These are phyloP conservation scores for Diddensiella santjacobensis DNA, from an alignment of 805 yeast species.

Conservation along the genomic window DNA sequence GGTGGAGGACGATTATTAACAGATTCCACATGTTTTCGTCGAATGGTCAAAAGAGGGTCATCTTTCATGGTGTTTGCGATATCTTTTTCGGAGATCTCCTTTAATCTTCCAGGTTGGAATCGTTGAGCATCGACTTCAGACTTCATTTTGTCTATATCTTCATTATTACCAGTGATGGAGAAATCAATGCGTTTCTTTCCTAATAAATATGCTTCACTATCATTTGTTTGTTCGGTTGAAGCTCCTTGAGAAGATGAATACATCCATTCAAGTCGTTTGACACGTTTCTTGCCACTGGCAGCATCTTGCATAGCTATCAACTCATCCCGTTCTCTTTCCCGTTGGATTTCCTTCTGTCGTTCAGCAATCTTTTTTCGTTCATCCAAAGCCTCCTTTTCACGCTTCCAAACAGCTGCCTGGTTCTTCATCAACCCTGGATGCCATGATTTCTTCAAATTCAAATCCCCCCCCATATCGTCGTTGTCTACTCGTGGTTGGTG, in stretches of 20 bases:
- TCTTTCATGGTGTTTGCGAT: conserved; percentile 29
- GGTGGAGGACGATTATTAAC: not conserved
- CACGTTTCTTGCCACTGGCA: conserved; percentile 36
- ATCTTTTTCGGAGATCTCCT: conserved; percentile 10
- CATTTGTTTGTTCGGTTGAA: conserved; percentile 29
- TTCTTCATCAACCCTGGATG: conserved; percentile 85
- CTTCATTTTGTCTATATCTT: conserved; percentile 7
- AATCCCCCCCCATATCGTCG: conserved; percentile 56
- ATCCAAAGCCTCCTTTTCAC: conserved; percentile 71
- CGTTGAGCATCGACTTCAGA: conserved; percentile 12
- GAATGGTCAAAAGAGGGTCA: conserved; percentile 50
- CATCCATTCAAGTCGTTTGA: conserved; percentile 78
- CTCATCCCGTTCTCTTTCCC: conserved; percentile 59
- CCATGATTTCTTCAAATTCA: conserved; percentile 93
- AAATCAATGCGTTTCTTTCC: conserved; percentile 49
- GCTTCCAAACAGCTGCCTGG: conserved; percentile 78
- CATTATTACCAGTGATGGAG: conserved; percentile 7
- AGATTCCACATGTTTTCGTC: conserved; percentile 27
- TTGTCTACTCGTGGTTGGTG: not conserved
- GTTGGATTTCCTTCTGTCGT: conserved; percentile 57
- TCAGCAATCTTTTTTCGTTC: conserved; percentile 64
- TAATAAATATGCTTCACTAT: conserved; percentile 50
- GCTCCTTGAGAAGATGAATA: conserved; percentile 50
- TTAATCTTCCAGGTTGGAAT: conserved; percentile 5
- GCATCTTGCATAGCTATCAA: conserved; percentile 45